Evolutionary conservation across 192 early-diverging fungal species (phyloP), one percentile per base, ranked within the genome.

Genomic region (Rhizoclosmatium globosum): DNA sequence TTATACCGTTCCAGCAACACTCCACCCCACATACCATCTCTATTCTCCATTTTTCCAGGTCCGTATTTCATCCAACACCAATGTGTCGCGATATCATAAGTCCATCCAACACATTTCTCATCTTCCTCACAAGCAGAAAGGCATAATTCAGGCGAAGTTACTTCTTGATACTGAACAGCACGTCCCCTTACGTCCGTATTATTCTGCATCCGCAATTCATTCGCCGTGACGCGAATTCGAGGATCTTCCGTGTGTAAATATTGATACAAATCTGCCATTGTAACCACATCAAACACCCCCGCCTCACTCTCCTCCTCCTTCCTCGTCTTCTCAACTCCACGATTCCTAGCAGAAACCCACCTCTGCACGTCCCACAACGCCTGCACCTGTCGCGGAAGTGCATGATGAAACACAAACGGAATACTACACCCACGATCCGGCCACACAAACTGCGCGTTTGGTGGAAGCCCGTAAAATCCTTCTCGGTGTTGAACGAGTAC

Each of bases 321-420:
- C 38, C n/a, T 72, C 70, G 31, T 62, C 23, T 47, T 38, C 15
- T 15, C 71, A 57, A 17, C 56, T 21, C 15, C n/a, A 15, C 15
- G 21, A 57, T 57, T 57, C 13, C 56, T 57, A 21, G 15, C 56
- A 57, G 56, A 57, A 21, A 21, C 11, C 68, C 17, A 7, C 43
- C 38, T 11, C 9, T 81, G 68, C 58, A 65, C 45, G 3, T 78
- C 79, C 50, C 81, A 78, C 3, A 86, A 70, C 23, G 47, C 56
- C 56, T 84, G 82, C 39, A 86, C 79, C 21, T 78, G 75, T 11
- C 53, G 23, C 6, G 76, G 50, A 44, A 66, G 60, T 23, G 87
- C 47, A 62, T 84, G 81, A 74, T 87, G 86, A 74, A 87, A 87
- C 2, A 81, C 78, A 43, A 69, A 45, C 4, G 86, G 86, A 19